Percentiles rank a stretch among this genome's conserved stretches.
Evolutionary conservation across 2,329 filamentous ascomycete genomes (phyloP).

Genomic region (Cladophialophora exuberans): DNA sequence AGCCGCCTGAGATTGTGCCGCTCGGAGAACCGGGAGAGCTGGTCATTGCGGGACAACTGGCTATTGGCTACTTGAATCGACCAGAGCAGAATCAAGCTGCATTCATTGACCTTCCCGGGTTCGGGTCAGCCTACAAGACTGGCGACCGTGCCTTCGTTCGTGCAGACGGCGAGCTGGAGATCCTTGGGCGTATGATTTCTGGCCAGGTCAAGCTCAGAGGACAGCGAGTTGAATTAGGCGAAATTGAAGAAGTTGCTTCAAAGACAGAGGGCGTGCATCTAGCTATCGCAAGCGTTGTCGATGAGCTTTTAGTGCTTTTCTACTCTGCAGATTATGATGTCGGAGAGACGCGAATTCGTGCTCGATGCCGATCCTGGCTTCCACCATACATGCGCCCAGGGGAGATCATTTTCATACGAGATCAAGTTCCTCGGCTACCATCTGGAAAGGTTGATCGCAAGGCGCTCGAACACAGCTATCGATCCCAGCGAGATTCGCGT

Average conservation of each 20-base stretch:
- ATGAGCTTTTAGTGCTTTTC: constrained; percentile 73
- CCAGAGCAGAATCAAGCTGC: constrained; percentile 71
- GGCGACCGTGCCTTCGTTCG: constrained; percentile 78
- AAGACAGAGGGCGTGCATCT: constrained; percentile 65
- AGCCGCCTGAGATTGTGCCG: constrained; percentile 59
- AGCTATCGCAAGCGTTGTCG: constrained; percentile 68
- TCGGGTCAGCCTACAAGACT: constrained; percentile 77
- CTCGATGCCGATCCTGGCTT: constrained; percentile 72
- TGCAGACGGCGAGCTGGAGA: constrained; percentile 73
- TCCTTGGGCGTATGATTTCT: constrained; percentile 74
- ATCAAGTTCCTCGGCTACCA: constrained; percentile 71
- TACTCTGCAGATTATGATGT: constrained; percentile 59
- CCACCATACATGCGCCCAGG: constrained; percentile 82
- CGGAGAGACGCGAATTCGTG: constrained; percentile 52
- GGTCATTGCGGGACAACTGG: constrained; percentile 81
- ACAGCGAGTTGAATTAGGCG: constrained; percentile 79
- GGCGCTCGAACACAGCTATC: constrained; percentile 51
- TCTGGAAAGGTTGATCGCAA: constrained; percentile 84
- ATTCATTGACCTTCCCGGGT: constrained; percentile 67
- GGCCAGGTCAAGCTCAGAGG: constrained; percentile 88
- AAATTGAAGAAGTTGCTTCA: constrained; percentile 72
- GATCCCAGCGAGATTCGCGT: constrained; percentile 11
- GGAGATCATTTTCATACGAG: constrained; percentile 64
- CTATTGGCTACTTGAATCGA: constrained; percentile 79
- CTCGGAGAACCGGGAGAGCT: constrained; percentile 75